phyloP scores from a whole-genome alignment of 2,329 filamentous ascomycete species.

The Neocucurbitaria cava region DNA sequence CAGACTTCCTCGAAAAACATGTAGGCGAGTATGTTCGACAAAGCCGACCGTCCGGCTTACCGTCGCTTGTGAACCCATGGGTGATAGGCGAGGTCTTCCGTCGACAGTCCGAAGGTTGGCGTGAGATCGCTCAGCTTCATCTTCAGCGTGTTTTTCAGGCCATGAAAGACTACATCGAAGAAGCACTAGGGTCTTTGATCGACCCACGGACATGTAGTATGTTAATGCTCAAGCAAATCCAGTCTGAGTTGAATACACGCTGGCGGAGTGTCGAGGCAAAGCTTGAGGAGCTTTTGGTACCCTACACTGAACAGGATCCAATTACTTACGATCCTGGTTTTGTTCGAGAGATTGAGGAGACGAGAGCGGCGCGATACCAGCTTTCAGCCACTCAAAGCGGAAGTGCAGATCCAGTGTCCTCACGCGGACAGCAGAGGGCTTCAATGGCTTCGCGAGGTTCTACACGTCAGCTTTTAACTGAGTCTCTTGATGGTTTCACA shows the following conservation, averaged over 20 bases:
- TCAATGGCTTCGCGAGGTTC: background rate
- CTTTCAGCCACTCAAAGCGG: background rate
- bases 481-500: conserved; percentile 31
- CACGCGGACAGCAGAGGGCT: background rate
- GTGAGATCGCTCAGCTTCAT: conserved; percentile 25
- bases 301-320: conserved; percentile 26
- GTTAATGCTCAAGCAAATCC: conserved; percentile 25
- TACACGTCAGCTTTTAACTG: conserved; percentile 19
- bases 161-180: conserved; percentile 22
- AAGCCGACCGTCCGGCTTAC: conserved; percentile 27
- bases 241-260: conserved; percentile 23
- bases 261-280: conserved; percentile 20
- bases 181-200: conserved; percentile 19
- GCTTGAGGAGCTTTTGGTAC: conserved; percentile 29
- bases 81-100: conserved; percentile 33
- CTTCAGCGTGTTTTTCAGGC: conserved; percentile 24
- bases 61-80: conserved; percentile 28
- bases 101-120: conserved; percentile 28
- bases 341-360: conserved; percentile 17
- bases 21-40: conserved; percentile 22
- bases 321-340: conserved; percentile 35
- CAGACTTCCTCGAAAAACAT: conserved; percentile 20
- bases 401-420: background rate
- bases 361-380: conserved; percentile 16
- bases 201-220: conserved; percentile 22